A percentile compares a stretch with the other conserved stretches of the same genome.
Evolutionary conservation across 371 early-diverging fungal species (phyloP).

Genomic region (Mortierella sp.): DNA sequence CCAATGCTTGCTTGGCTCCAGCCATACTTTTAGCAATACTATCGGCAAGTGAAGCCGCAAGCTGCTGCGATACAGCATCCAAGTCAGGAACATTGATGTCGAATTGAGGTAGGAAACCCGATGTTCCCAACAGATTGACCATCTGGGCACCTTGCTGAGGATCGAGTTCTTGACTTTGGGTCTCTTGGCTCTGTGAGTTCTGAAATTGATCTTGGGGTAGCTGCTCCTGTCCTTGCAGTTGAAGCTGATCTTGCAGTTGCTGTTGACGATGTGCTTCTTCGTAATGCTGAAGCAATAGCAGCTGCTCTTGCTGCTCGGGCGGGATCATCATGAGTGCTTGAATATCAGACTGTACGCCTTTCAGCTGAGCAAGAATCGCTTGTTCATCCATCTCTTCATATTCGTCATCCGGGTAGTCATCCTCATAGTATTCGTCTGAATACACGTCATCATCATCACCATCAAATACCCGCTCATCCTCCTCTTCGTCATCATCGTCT

Average conservation of each 20-base stretch:
- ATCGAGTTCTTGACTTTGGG: background rate
- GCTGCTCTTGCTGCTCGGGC: conserved; percentile 55
- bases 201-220: conserved; percentile 4
- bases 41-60: conserved; percentile 41
- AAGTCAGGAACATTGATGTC: conserved; percentile 43
- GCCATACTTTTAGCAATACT: conserved; percentile 49
- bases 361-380: conserved; percentile 32
- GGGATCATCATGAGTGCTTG: conserved; percentile 57
- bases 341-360: conserved; percentile 38
- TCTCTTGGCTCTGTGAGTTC: background rate
- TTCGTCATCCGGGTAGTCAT: conserved; percentile 42
- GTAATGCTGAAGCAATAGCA: conserved; percentile 50
- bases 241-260: conserved; percentile 5
- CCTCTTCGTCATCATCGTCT: conserved; percentile 40
- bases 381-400: conserved; percentile 39
- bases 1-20: conserved; percentile 13
- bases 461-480: conserved; percentile 48
- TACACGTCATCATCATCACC: conserved; percentile 32
- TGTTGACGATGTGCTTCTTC: conserved; percentile 48
- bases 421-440: conserved; percentile 40
- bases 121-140: conserved; percentile 5
- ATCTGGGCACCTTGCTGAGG: conserved; percentile 7
- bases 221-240: conserved; percentile 7
- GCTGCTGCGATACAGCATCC: conserved; percentile 49
- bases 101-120: conserved; percentile 22